These are phyloP conservation scores for Sarocladiaceae sp. DNA, from an alignment of 2,329 filamentous ascomycete genomes.

Conservation along the genomic window DNA sequence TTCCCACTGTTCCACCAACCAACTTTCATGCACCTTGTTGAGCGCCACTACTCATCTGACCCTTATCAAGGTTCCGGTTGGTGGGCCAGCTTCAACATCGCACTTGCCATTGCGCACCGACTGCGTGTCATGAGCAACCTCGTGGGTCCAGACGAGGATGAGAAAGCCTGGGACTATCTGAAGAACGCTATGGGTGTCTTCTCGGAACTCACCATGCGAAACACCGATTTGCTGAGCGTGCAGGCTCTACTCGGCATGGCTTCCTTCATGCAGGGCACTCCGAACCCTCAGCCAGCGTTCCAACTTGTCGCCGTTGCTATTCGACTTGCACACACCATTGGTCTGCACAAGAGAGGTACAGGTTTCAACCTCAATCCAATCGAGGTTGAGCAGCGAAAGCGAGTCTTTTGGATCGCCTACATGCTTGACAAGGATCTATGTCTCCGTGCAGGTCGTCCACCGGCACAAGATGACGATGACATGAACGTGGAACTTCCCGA, in stretches of 20 bases:
- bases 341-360: conserved; percentile 87
- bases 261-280: conserved; percentile 91
- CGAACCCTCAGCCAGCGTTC: conserved; percentile 92
- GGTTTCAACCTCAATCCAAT: conserved; percentile 91
- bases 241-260: conserved; percentile 93
- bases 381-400: conserved; percentile 82
- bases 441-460: conserved; percentile 54
- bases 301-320: conserved; percentile 89
- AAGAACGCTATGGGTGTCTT: conserved; percentile 96
- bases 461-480: conserved; percentile 60
- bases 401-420: conserved; percentile 64
- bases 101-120: conserved; percentile 86
- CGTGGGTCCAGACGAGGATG: conserved; percentile 84
- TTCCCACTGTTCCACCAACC: conserved; percentile 96
- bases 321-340: conserved; percentile 86
- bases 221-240: conserved; percentile 90
- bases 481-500: conserved; percentile 97
- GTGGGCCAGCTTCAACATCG: conserved; percentile 97
- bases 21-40: conserved; percentile 96
- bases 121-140: conserved; percentile 94
- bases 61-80: conserved; percentile 94
- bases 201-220: conserved; percentile 89
- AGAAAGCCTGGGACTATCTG: conserved; percentile 90
- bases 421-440: conserved; percentile 62
- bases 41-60: conserved; percentile 87